Evolutionary conservation across 176 grass and related monocot genomes (phyloP), one percentile per base, ranked within the genome.

Genomic region (Oryza glaberrima): DNA sequence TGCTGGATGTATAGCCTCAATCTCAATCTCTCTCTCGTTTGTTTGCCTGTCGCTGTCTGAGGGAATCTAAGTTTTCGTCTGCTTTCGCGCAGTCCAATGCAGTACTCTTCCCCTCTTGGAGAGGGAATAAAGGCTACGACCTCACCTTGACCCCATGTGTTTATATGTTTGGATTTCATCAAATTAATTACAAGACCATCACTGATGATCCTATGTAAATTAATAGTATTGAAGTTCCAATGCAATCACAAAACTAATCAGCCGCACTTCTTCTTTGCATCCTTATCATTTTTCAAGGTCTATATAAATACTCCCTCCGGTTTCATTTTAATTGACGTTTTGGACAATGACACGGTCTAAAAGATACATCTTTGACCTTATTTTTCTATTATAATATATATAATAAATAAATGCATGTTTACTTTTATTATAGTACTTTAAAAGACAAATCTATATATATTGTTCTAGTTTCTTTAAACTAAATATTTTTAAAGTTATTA

Each of bases 11-110:
- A 56, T 5, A 52, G 15, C 5, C 40, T 51, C 65, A 68, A 22
- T 16, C 16, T 16, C 4, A 35, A 36, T 36, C 35, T 40, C 77
- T 61, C 65, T 12, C 4, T 30, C 11, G 44, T 76, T 91, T 85
- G 86, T 86, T 82, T 86, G 89, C 16, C 85, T 49, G 76, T 97
- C 91, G 23, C 75, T 88, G 82, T 94, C 89, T 19, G 16, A 80
- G 88, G 90, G 94, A 97, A 97, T 97, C 94, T 94, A 80, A 79
- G 67, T 92, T 97, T 88, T 87, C 73, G 82, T 94, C 85, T 88
- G 85, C 94, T 97, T 97, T 97, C 25, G 61, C 67, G 52, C 48
- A 63, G 19, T 86, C 85, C 92, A 80, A 94, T 87, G 94, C 88
- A 90, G 88, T 20, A 58, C 19, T 77, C 83, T 77, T 58, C 77